Base-by-base conservation (phyloP, 2,329 filamentous ascomycete genomes). In the Nemania bipapillata region DNA sequence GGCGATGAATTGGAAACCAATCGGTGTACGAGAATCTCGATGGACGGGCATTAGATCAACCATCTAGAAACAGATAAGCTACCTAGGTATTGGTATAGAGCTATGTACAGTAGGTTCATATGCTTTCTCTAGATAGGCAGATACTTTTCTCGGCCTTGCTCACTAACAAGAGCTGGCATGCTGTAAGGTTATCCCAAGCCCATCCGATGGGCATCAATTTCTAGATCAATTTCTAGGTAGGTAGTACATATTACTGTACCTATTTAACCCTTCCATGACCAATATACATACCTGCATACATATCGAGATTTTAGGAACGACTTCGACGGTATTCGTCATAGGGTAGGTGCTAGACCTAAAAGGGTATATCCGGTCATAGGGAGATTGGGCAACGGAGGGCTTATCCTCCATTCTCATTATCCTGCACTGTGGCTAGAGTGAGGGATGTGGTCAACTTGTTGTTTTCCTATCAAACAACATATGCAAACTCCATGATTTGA, bases 1-100 rank as follows among this genome's bases (percentile, higher is more conserved):
- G 32, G 20, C 11, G 37, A 26, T 24, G 8, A 52, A 28, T 53
- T 28, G 53, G 56, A 52, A 65, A 26, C 63, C 63, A 60, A 65
- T 60, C 49, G 28, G 24, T 28, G 49, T 7, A 53, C 26, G 7
- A 30, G 47, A 58, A 30, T 15, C 49, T 37, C 24, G 26, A 3
- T 50, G 17, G 47, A 9, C 11, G 11, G 15, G 17, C 40, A 42
- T 12, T 32, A 32, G 30, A 32, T 32, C 30, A 9, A n/a, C 9
- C 4, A 9, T 32, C 30, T 32, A 32, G 9, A 32, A 32, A 32
- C 30, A 32, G 30, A 32, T 32, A 4, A 32, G 30, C 30, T 32
- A 32, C n/a, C n/a, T n/a, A n/a, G n/a, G n/a, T n/a, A n/a, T n/a
- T n/a, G n/a, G n/a, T n/a, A n/a, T n/a, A n/a, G n/a, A n/a, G n/a